Percentiles rank a stretch among this genome's conserved stretches.
These are phyloP conservation scores for Acanthamoeba lugdunensis DNA, from an alignment of 208 protist species.

Conservation along the genomic window DNA sequence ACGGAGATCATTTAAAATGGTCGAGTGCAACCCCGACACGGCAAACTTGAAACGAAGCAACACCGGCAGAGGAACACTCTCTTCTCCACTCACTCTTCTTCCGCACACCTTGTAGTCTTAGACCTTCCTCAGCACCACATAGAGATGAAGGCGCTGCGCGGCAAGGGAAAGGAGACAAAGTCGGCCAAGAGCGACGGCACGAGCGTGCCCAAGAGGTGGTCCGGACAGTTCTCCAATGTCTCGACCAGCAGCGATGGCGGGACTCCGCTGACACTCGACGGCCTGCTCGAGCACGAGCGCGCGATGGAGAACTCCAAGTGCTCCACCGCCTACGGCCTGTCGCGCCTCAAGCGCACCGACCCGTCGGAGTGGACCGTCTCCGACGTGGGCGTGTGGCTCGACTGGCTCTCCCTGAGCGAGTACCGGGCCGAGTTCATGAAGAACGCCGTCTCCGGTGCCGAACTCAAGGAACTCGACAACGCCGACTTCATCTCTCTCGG, in stretches of 20 bases:
- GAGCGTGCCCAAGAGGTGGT: slow-evolving; percentile 45
- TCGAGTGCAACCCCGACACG: too few species aligned
- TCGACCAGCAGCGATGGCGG: slow-evolving; percentile 37
- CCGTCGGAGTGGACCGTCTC: slow-evolving; percentile 60
- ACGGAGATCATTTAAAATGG: too few species aligned
- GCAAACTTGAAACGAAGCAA: too few species aligned
- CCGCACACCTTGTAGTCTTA: not conserved
- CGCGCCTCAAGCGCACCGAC: slow-evolving; percentile 23
- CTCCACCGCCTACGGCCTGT: not conserved
- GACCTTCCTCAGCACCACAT: not conserved
- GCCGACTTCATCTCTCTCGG: slow-evolving; percentile 66
- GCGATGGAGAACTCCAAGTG: slow-evolving; percentile 62
- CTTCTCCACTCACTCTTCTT: too few species aligned
- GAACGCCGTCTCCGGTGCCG: slow-evolving; percentile 62
- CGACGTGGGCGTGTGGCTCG: slow-evolving; percentile 65
- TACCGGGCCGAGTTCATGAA: slow-evolving; percentile 74
- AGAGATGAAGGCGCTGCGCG: not conserved
- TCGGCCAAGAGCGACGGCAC: not conserved
- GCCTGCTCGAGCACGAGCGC: slow-evolving; percentile 56
- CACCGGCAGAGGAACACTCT: too few species aligned
- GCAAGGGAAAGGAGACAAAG: not conserved
- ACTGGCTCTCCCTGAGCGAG: slow-evolving; percentile 61
- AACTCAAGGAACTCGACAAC: slow-evolving; percentile 54
- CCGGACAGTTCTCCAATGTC: slow-evolving; percentile 60
- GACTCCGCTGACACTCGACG: slow-evolving; percentile 30